Evolutionary conservation across 73 alveolate species (phyloP), one percentile per base, ranked within the genome.

Genomic region (Paramecium primaurelia): DNA sequence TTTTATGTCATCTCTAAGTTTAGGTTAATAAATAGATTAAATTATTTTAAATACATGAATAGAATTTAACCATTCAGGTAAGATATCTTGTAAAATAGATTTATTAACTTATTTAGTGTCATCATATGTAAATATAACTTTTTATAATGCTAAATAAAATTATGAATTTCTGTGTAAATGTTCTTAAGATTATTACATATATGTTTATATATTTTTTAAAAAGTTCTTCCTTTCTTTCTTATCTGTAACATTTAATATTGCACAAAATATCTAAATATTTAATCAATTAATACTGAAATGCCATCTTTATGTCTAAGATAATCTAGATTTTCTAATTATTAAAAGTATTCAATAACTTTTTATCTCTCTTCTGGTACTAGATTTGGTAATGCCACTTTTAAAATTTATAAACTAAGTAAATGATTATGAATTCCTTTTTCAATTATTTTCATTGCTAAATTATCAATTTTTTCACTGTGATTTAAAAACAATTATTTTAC

Each of bases 381-480:
- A 8, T 80, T 45, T 9, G 91, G 91, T 42, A 80, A 26, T 38
- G 91, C 91, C 30, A 47, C 58, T 49, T 47, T 80, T 40, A 80
- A 8, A 20, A 80, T 47, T 42, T 47, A 8, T 25, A 80, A 47
- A 45, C 77, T 45, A 8, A 80, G 25, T 16, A 80, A 32, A 80
- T 80, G 91, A 45, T 80, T 80, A 80, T 80, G 91, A 9, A 80
- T 22, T 80, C 91, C 91, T 80, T 49, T 80, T 47, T 80, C 91
- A 0, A 80, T 80, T 22, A 80, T 80, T 47, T 80, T 80, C 91
- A 80, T 80, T 20, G 91, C 91, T 26, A 45, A 22, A 80, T 80
- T 80, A 45, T 80, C 91, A 22, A 49, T 80, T 49, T 47, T 80
- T 49, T 80, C 91, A 26, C 49, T 49, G 16, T 45, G 77, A 22